phyloP scores from a whole-genome alignment of 2,329 filamentous ascomycete species.

The Drechslera avenae region DNA sequence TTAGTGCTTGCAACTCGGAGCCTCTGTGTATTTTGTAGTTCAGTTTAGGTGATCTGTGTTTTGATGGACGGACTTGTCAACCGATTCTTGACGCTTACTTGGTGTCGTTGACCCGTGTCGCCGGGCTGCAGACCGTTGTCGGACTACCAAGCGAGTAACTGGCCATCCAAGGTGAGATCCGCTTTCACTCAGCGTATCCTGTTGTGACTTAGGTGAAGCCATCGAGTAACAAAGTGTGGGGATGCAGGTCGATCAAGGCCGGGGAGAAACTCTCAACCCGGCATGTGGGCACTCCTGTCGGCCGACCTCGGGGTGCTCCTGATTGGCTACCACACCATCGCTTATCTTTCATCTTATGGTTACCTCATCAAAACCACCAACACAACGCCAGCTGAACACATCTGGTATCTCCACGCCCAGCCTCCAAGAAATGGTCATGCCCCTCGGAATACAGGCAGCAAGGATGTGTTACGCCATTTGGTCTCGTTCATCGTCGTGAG shows the following conservation, averaged over 20 bases:
- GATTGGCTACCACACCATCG: slow-evolving; percentile 19
- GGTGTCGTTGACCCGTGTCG: no score
- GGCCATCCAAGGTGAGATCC: no score
- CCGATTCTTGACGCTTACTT: no score
- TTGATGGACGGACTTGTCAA: no score
- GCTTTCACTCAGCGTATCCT: no score
- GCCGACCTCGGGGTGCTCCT: slow-evolving; percentile 11
- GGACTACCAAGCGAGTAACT: no score
- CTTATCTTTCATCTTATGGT: slow-evolving; percentile 30
- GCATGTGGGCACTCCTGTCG: not conserved
- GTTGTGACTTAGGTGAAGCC: not conserved
- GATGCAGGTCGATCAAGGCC: slow-evolving; percentile 10
- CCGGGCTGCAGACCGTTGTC: no score
- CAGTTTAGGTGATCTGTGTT: no score
- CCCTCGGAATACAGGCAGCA: slow-evolving; percentile 15
- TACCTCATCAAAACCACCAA: slow-evolving; percentile 34
- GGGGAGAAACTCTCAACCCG: slow-evolving; percentile 12
- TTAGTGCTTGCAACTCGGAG: no score
- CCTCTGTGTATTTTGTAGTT: no score
- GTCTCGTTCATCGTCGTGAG: slow-evolving; percentile 11
- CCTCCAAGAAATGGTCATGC: not conserved
- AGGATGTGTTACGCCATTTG: slow-evolving; percentile 12
- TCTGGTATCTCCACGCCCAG: slow-evolving; percentile 24
- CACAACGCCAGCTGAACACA: slow-evolving; percentile 10
- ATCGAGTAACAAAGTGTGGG: slow-evolving; percentile 17